Evolutionary conservation across 75 land plant genomes (phyloP), one percentile per base, ranked within the genome.

Genomic region (Cryptomeria japonica): DNA sequence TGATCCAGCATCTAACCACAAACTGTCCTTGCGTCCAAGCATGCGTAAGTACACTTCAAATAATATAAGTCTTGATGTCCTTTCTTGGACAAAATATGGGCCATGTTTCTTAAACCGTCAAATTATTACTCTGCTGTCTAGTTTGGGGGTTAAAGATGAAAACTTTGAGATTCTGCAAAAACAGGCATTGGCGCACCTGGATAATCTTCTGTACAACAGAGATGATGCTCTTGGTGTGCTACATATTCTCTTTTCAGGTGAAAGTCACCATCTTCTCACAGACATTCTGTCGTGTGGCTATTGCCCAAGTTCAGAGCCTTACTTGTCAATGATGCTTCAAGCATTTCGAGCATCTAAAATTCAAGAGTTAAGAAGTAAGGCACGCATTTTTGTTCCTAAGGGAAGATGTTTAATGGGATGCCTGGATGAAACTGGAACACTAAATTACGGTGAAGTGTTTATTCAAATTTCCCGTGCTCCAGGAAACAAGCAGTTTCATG

Each of bases 331-430:
- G 92, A 90, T 98, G 94, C 89, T 98, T 11, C 90, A 88, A 72
- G 89, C 94, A 22, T 95, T 95, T 89, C 91, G 99, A 51, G 90
- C 93, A 70, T 86, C 86, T 13, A 94, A 95, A 90, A 91, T 98
- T 53, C 70, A 88, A 41, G 93, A 96, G 18, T 87, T 98, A 86
- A 91, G 91, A 85, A 92, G 80, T 0, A 95, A 92, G 83, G 51
- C 97, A 28, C 90, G 97, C 64, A 96, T 98, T 38, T 94, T 93
- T 87, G 87, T 94, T 84, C 94, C 93, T 13, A 90, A 93, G 83
- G 99, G 98, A 86, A 88, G 99, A 84, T 83, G 90, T 13, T 86
- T 98, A 92, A 94, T 98, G 94, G 99, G 99, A 56, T 98, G 99
- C 84, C 87, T 98, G 19, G 99, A 98, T 88, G 99, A 98, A 88